phyloP scores from a whole-genome alignment of 202 grass and related monocot genomes.

The Digitaria exilis region DNA sequence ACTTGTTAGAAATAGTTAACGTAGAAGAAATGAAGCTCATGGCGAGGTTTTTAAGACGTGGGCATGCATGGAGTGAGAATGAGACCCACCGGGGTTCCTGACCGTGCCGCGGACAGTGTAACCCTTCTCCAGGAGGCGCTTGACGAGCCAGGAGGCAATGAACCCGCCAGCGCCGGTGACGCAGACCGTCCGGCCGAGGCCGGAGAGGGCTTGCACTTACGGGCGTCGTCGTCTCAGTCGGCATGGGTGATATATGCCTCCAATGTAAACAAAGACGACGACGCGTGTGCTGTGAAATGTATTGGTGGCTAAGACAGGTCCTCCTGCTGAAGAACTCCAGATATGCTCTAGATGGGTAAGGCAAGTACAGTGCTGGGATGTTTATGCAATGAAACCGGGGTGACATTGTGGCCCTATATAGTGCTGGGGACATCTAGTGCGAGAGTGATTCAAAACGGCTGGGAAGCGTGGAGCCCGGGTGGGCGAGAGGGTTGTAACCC shows the following conservation, averaged over 20 bases:
- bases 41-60: neutral
- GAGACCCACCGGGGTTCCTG: conserved; percentile 55
- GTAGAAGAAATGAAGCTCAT: neutral
- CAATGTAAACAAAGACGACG: neutral
- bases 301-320: neutral
- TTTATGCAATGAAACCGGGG: too few relatives aligned
- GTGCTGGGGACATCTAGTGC: neutral
- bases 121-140: conserved; percentile 69
- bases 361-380: too few relatives aligned
- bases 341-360: too few relatives aligned
- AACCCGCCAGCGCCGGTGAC: conserved; percentile 83
- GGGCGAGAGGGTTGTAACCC: neutral
- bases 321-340: neutral
- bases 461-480: neutral
- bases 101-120: conserved; percentile 80
- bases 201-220: conserved; percentile 36
- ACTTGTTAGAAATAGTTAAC: neutral
- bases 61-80: neutral
- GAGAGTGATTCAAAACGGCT: conserved; percentile 38
- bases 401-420: conserved; percentile 28
- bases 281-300: neutral
- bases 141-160: conserved; percentile 84
- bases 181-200: conserved; percentile 64
- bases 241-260: conserved; percentile 25
- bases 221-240: neutral